Percentiles rank a stretch among this genome's conserved stretches.
phyloP scores from a whole-genome alignment of 768 basidiomycete genomes.

The Inosperma sp. region DNA sequence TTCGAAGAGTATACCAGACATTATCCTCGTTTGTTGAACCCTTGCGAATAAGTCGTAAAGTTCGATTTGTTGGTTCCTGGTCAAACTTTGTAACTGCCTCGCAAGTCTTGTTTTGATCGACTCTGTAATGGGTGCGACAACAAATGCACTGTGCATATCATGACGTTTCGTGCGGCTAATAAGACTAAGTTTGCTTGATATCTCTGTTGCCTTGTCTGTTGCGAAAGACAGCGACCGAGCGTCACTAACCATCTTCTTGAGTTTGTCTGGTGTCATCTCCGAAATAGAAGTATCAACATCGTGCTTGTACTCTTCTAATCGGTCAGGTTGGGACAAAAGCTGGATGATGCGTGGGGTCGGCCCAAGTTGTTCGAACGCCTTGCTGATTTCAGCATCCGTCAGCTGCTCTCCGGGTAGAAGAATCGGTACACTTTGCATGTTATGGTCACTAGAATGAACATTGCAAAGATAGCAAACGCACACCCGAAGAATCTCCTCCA shows the following conservation, averaged over 20 bases:
- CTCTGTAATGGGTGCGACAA: conserved; percentile 13
- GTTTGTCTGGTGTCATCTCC: conserved; percentile 8
- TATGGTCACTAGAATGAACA: neutral
- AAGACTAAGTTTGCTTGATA: conserved; percentile 12
- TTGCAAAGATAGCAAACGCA: conserved; percentile 10
- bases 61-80: conserved; percentile 1
- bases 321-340: neutral
- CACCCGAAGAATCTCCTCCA: conserved; percentile 14
- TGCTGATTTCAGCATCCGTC: conserved; percentile 2
- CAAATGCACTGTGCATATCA: conserved; percentile 7
- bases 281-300: conserved; percentile 4
- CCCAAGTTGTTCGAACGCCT: conserved; percentile 13
- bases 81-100: conserved; percentile 7
- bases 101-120: conserved; percentile 15
- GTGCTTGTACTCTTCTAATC: conserved; percentile 5
- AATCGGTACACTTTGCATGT: conserved; percentile 2
- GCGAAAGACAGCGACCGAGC: neutral
- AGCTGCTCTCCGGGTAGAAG: neutral
- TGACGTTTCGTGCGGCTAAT: conserved; percentile 10
- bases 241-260: conserved; percentile 9
- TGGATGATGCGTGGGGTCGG: conserved; percentile 13
- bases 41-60: neutral
- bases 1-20: conserved; percentile 4
- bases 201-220: neutral
- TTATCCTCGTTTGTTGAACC: neutral